Base-by-base conservation (phyloP, 2,329 filamentous ascomycete genomes). In the Pseudopithomyces chartarum region DNA sequence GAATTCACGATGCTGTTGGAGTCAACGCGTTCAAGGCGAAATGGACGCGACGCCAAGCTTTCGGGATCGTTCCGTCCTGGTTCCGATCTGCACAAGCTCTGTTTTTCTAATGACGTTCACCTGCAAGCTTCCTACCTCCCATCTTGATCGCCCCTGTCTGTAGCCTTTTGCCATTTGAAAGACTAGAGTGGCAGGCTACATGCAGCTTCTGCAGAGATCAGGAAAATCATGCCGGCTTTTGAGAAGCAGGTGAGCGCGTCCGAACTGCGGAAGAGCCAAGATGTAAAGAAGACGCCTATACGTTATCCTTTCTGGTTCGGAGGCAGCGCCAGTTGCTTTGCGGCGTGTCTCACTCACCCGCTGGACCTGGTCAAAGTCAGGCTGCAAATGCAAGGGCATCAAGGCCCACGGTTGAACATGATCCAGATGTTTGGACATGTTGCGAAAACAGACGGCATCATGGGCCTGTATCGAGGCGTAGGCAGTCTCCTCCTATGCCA, bases 241-340 rank as follows among this genome's bases (percentile, higher is more conserved):
- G 71, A 66, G 56, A 75, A 71, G 62, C 63, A 69, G 60, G 66
- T 70, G 67, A 69, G 62, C 60, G 58, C 61, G 39, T 58, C 58
- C 10, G 71, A 74, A 57, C 33, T 73, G 63, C 68, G 56, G 57
- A 80, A 80, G 69, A 76, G 70, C 68, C 73, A 79, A 59, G 75
- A 78, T 69, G 71, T 76, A 52, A 74, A 76, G 64, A 73, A 72
- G 52, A 68, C 73, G 56, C 57, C 70, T 48, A 74, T 82, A 61
- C 74, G 77, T 57, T 83, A 82, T 68, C 81, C 81, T 12, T 78
- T 82, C 64, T 98, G 94, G 95, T 98, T 99, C 76, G 95, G 95
- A 62, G 95, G 95, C 54, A 97, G 91, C 74, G 92, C 94, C 49
- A 95, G 91, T 72, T 96, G 91, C 74, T 89, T 95, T 82, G 94